Percentiles rank a stretch among this genome's conserved stretches.
These are phyloP conservation scores for Leersia perrieri DNA, from an alignment of 176 grass and related monocot genomes.

Conservation along the genomic window DNA sequence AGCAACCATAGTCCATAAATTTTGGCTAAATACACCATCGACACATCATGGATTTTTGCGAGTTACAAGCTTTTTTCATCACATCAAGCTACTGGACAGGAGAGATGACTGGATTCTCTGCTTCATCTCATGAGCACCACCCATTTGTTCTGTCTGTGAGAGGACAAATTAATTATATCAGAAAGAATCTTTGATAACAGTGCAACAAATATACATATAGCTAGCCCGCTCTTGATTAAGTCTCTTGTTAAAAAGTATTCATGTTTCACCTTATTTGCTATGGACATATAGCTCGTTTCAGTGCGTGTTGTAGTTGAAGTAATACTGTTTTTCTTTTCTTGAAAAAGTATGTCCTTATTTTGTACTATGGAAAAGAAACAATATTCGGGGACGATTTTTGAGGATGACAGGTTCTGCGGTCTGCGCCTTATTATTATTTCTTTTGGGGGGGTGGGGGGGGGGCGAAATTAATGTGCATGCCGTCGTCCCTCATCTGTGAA, in stretches of 20 bases:
- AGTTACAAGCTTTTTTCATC: not conserved
- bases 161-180: not conserved
- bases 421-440: not conserved
- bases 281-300: not conserved
- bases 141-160: slow-evolving; percentile 23
- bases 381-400: not conserved
- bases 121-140: not conserved
- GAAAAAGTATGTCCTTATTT: too few species aligned
- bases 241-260: too few species aligned
- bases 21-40: too few species aligned
- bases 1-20: not conserved
- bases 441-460: too few species aligned
- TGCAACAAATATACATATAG: not conserved
- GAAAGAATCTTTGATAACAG: not conserved
- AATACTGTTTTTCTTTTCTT: too few species aligned
- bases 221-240: not conserved
- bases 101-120: slow-evolving; percentile 15
- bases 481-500: not conserved
- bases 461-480: not conserved
- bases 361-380: too few species aligned
- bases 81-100: not conserved
- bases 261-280: not conserved
- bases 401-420: not conserved
- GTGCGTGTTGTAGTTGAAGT: too few species aligned
- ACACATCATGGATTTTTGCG: not conserved